Conservation (phyloP, 179 eudicot species). For the Amaranthus tricolor region DNA sequence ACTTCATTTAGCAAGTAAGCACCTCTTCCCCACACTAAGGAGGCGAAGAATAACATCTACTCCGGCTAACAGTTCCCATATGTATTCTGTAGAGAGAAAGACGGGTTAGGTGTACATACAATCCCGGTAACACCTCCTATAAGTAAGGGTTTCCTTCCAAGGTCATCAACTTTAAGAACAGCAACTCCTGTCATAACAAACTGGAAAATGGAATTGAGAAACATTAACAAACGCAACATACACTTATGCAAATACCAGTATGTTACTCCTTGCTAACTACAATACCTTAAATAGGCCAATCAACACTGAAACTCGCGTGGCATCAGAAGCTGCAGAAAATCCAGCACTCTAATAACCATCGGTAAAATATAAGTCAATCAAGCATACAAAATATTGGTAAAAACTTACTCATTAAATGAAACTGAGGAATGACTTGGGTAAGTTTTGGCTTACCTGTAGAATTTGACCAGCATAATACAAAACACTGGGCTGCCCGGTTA, state of each 20-base stretch:
- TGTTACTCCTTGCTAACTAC: neutral
- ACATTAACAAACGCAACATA: neutral
- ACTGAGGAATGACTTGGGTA: conserved; percentile 7
- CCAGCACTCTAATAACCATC: conserved; percentile 68
- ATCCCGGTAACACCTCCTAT: conserved; percentile 86
- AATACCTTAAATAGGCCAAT: conserved; percentile 87
- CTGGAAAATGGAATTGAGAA: conserved; percentile 34
- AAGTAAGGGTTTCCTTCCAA: conserved; percentile 85
- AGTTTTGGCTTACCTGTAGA: conserved; percentile 65
- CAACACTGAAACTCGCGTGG: conserved; percentile 80
- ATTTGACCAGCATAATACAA: conserved; percentile 96
- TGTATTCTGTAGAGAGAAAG: too few relatives aligned
- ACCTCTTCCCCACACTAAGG: neutral
- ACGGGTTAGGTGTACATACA: conserved; percentile 40
- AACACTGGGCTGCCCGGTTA: conserved; percentile 98
- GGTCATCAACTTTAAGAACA: conserved; percentile 83
- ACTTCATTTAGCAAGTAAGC: neutral
- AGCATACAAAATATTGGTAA: neutral
- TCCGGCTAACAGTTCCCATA: too few relatives aligned
- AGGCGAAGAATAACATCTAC: neutral
- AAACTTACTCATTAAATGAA: neutral
- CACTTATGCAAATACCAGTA: neutral
- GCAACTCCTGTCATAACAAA: conserved; percentile 86
- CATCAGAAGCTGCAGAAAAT: conserved; percentile 95
- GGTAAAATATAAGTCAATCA: conserved; percentile 6